These are phyloP conservation scores for Alternaria ventricosa DNA, from an alignment of 2,329 filamentous ascomycete genomes.

Conservation along the genomic window DNA sequence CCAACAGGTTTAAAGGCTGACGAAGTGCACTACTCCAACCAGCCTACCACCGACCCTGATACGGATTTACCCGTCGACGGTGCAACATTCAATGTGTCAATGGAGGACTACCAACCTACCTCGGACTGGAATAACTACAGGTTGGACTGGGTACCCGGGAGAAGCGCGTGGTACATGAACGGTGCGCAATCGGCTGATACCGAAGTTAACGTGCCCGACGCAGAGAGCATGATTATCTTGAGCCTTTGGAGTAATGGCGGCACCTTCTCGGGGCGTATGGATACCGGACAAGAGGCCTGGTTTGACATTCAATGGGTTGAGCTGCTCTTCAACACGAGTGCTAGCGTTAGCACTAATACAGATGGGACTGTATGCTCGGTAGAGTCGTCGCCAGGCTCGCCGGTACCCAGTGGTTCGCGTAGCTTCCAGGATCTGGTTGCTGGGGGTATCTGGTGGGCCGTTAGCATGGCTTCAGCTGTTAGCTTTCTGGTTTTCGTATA, in stretches of 20 bases:
- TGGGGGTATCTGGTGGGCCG: background rate
- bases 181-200: conserved; percentile 3
- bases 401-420: background rate
- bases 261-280: conserved; percentile 13
- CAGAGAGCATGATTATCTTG: conserved; percentile 13
- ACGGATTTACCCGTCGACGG: conserved; percentile 11
- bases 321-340: conserved; percentile 15
- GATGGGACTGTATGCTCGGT: background rate
- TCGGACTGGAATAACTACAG: conserved; percentile 19
- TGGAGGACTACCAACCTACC: background rate
- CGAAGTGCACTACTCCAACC: conserved; percentile 15
- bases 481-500: background rate
- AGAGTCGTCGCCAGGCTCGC: conserved; percentile 5
- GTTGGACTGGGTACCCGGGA: conserved; percentile 11
- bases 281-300: conserved; percentile 6
- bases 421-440: background rate
- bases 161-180: conserved; percentile 21
- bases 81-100: conserved; percentile 15
- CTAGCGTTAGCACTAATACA: background rate
- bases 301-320: conserved; percentile 21
- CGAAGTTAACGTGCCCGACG: conserved; percentile 7
- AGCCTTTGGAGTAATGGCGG: conserved; percentile 21
- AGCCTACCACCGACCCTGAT: conserved; percentile 10
- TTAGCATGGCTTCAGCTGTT: background rate
- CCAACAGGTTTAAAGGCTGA: conserved; percentile 3